Evolutionary conservation across 768 basidiomycete genomes (phyloP).

Genomic region (Tulasnella sp.): DNA sequence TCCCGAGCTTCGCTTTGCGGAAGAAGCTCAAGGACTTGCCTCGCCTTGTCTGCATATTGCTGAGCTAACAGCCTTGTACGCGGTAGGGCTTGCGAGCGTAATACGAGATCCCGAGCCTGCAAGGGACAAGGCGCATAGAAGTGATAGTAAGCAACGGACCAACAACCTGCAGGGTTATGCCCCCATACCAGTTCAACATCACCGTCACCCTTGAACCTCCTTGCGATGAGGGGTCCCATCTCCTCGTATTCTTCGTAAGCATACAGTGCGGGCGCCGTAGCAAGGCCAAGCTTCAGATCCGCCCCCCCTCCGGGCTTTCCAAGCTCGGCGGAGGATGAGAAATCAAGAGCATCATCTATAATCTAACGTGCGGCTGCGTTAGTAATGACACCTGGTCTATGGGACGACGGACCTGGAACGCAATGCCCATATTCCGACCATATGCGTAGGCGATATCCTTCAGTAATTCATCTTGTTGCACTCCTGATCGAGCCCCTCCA

Average conservation of each 20-base stretch:
- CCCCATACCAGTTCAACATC: constrained; percentile 70
- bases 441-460: constrained; percentile 87
- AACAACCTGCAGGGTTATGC: neutral
- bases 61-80: constrained; percentile 67
- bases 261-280: constrained; percentile 76
- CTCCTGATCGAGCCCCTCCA: constrained; percentile 46
- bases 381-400: neutral
- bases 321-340: constrained; percentile 62
- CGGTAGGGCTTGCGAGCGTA: constrained; percentile 57
- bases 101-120: constrained; percentile 58
- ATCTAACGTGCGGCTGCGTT: constrained; percentile 40
- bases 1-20: constrained; percentile 71
- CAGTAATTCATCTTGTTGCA: constrained; percentile 56
- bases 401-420: constrained; percentile 66
- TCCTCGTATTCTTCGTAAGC: constrained; percentile 76
- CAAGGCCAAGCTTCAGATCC: constrained; percentile 69
- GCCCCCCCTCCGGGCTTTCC: constrained; percentile 82
- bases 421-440: constrained; percentile 80
- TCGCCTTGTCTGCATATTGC: constrained; percentile 63
- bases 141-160: neutral
- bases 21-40: constrained; percentile 50
- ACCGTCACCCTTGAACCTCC: constrained; percentile 62
- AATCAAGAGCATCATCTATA: constrained; percentile 91
- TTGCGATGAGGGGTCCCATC: constrained; percentile 61
- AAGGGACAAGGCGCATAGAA: neutral